A percentile compares a stretch with the other conserved stretches of the same genome.
Conservation (phyloP, 768 basidiomycete species). For the Amanita jacksonii region DNA sequence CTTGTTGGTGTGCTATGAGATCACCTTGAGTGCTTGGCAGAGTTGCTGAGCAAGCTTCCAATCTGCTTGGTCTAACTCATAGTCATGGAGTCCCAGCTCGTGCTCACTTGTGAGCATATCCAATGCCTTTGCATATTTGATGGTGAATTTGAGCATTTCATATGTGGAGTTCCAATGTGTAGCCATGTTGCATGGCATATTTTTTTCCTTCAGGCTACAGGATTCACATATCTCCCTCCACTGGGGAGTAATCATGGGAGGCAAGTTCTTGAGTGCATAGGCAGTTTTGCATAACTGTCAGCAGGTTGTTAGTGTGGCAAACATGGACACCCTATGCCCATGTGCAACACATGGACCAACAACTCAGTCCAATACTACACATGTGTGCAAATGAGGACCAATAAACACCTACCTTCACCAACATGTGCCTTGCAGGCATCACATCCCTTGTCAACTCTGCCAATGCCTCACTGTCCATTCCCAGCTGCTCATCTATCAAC, state of each 20-base stretch:
- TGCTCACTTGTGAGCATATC: too few species aligned
- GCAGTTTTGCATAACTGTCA: conserved; percentile 15
- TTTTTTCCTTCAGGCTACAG: neutral
- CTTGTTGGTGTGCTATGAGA: neutral
- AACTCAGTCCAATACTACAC: too few species aligned
- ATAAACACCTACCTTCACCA: too few species aligned
- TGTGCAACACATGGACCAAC: too few species aligned
- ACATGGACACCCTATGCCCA: too few species aligned
- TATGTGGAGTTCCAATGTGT: neutral
- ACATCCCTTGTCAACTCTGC: too few species aligned
- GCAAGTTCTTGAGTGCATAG: conserved; percentile 19
- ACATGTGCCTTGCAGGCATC: too few species aligned
- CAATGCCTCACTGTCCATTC: too few species aligned
- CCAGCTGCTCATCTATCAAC: too few species aligned
- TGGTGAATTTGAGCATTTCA: neutral
- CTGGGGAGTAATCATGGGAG: conserved; percentile 13
- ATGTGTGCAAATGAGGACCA: too few species aligned
- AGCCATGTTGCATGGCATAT: neutral
- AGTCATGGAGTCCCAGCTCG: neutral
- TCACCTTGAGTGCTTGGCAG: neutral
- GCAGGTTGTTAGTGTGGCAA: neutral
- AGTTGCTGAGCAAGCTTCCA: neutral
- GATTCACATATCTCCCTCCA: conserved; percentile 9
- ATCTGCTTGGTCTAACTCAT: neutral
- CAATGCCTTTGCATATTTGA: neutral